Conservation (phyloP, 257 asterid species). For the Cruciata laevipes region DNA sequence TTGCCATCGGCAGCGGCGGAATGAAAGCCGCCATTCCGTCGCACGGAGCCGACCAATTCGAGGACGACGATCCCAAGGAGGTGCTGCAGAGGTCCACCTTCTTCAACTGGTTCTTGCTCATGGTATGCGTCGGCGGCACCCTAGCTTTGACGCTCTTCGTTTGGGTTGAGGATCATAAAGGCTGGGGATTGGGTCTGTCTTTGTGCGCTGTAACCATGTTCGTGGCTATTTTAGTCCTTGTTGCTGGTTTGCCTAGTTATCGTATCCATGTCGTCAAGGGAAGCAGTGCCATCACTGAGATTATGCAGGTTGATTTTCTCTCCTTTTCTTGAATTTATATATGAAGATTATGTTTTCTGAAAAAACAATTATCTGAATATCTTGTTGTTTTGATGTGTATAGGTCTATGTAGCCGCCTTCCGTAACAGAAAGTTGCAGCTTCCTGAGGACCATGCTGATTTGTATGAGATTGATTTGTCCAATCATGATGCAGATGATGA, state of each 20-base stretch:
- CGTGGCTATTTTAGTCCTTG: conserved; percentile 30
- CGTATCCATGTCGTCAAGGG: conserved; percentile 51
- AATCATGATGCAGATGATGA: conserved; percentile 33
- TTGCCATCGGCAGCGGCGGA: conserved; percentile 13
- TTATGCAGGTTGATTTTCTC: conserved; percentile 38
- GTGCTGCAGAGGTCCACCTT: conserved; percentile 45
- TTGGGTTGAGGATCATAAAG: conserved; percentile 68
- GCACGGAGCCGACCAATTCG: conserved; percentile 77
- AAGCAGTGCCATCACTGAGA: conserved; percentile 51
- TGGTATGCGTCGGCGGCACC: conserved; percentile 50
- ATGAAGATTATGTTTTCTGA: not conserved
- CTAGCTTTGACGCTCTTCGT: conserved; percentile 50
- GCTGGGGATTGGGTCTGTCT: conserved; percentile 62
- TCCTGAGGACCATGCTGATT: conserved; percentile 37
- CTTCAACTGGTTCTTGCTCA: conserved; percentile 59
- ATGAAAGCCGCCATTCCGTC: conserved; percentile 52
- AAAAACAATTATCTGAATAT: not conserved
- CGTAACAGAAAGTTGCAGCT: conserved; percentile 51
- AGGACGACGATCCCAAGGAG: conserved; percentile 53
- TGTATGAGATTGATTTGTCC: conserved; percentile 40
- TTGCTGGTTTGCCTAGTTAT: conserved; percentile 46
- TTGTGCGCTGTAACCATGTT: conserved; percentile 48
- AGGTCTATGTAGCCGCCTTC: conserved; percentile 61
- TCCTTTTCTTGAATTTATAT: not conserved
- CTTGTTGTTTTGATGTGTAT: conserved; percentile 1